phyloP scores from a whole-genome alignment of 306 rosid species.

The Glycine soja region DNA sequence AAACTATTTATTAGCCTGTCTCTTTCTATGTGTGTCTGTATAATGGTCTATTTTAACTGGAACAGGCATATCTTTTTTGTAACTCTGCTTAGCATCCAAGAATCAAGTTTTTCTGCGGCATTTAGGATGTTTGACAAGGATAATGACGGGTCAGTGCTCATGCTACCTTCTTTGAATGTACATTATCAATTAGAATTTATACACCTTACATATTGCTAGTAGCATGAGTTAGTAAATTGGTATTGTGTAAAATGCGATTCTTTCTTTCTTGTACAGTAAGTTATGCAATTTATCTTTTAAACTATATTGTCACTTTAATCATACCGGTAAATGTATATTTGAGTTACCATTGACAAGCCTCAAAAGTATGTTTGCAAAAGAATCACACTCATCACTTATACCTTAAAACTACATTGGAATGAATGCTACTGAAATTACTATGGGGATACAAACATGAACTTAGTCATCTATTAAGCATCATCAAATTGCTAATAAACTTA shows the following conservation, averaged over 20 bases:
- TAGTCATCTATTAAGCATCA: not conserved
- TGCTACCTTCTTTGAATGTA: conserved; percentile 39
- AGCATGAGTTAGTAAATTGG: not conserved
- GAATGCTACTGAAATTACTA: too few relatives aligned
- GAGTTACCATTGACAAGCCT: too few relatives aligned
- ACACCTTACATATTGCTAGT: not conserved
- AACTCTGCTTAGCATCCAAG: conserved; percentile 87
- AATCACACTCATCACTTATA: too few relatives aligned
- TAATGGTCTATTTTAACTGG: conserved; percentile 33
- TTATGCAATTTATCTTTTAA: not conserved
- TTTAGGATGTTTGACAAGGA: conserved; percentile 81
- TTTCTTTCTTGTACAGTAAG: conserved; percentile 18
- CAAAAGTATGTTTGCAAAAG: too few relatives aligned
- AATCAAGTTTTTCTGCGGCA: conserved; percentile 68
- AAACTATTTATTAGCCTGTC: not conserved
- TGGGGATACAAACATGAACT: too few relatives aligned
- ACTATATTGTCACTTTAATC: not conserved
- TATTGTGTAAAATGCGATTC: not conserved
- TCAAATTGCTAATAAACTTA: not conserved
- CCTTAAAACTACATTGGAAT: too few relatives aligned
- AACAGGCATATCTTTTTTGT: conserved; percentile 78
- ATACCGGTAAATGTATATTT: too few relatives aligned
- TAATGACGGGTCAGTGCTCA: conserved; percentile 66
- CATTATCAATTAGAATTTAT: conserved; percentile 8
- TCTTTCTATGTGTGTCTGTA: not conserved